A percentile compares a stretch with the other conserved stretches of the same genome.
Evolutionary conservation across 257 asterid genomes (phyloP).

Genomic region (Nicotiana noctiflora): DNA sequence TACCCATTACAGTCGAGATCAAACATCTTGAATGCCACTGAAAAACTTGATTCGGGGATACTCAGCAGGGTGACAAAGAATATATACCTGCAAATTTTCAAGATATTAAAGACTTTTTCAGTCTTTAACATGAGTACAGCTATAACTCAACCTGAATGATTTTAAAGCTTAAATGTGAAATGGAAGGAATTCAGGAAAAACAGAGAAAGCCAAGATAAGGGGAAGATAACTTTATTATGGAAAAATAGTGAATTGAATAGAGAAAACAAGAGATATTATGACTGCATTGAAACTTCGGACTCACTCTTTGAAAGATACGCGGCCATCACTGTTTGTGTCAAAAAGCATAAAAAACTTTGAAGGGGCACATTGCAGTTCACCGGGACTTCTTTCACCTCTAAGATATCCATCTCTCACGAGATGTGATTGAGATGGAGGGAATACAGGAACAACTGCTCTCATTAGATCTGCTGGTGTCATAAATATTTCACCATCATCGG

Average conservation of each 20-base stretch:
- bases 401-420: conserved; percentile 87
- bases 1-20: conserved; percentile 80
- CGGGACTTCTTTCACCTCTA: conserved; percentile 85
- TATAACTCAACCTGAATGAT: not conserved
- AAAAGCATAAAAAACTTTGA: conserved; percentile 86
- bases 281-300: conserved; percentile 20
- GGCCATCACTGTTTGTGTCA: conserved; percentile 76
- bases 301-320: conserved; percentile 80
- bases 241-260: not conserved
- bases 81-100: conserved; percentile 57
- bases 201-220: conserved; percentile 11
- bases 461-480: conserved; percentile 95
- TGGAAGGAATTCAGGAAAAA: not conserved
- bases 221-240: not conserved
- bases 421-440: conserved; percentile 89
- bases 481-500: conserved; percentile 49
- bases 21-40: conserved; percentile 93
- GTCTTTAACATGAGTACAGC: not conserved
- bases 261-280: conserved; percentile 7
- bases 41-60: conserved; percentile 87
- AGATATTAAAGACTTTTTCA: conserved; percentile 15
- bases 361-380: conserved; percentile 72
- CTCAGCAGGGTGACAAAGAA: conserved; percentile 86
- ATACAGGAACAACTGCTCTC: conserved; percentile 95
- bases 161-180: not conserved